These are phyloP conservation scores for Prunus mira DNA, from an alignment of 306 rosid species.

Conservation along the genomic window DNA sequence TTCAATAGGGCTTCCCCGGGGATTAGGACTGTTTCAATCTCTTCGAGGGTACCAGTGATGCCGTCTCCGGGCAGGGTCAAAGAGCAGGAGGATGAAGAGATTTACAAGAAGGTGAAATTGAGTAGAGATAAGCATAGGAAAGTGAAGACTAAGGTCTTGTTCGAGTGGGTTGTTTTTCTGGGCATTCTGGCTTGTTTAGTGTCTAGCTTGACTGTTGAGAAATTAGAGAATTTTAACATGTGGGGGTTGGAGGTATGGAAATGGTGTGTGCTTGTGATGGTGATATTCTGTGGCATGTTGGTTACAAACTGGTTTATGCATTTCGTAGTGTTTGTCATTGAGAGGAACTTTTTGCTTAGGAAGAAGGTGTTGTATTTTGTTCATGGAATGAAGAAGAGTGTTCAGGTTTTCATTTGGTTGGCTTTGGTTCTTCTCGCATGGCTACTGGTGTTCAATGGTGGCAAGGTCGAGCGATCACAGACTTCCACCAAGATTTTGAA, in stretches of 20 bases:
- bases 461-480: conserved; percentile 39
- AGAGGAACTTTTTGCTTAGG: conserved; percentile 70
- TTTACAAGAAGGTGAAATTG: conserved; percentile 54
- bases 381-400: conserved; percentile 83
- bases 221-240: conserved; percentile 16
- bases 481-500: conserved; percentile 37
- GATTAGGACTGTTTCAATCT: conserved; percentile 32
- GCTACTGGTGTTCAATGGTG: conserved; percentile 53
- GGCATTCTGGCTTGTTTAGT: conserved; percentile 47
- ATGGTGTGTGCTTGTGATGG: conserved; percentile 78
- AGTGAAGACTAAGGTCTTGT: conserved; percentile 38
- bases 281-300: conserved; percentile 72
- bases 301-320: conserved; percentile 75
- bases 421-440: conserved; percentile 65
- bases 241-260: conserved; percentile 81
- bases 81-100: conserved; percentile 63
- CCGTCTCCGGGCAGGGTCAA: conserved; percentile 40
- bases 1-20: conserved; percentile 47
- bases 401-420: conserved; percentile 72
- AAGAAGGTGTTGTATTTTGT: conserved; percentile 89
- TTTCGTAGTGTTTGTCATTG: conserved; percentile 71
- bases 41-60: conserved; percentile 39
- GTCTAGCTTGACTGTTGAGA: conserved; percentile 49
- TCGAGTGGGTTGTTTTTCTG: conserved; percentile 42
- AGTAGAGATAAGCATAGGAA: conserved; percentile 45